Conservation (phyloP, 139 green algal species). For the Chara braunii region DNA sequence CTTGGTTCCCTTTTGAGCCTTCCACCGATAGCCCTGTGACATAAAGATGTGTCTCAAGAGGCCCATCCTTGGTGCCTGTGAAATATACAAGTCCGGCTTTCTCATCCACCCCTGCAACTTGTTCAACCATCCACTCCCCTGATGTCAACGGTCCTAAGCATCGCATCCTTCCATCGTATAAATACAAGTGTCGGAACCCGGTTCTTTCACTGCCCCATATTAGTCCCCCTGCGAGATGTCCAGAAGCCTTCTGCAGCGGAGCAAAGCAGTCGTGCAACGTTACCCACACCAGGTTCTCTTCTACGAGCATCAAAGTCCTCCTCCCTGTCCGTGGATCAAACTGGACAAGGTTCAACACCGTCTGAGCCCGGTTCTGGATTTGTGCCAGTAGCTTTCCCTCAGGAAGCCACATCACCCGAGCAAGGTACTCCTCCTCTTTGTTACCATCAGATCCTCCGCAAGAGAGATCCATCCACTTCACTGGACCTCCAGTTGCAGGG, state of each 20-base stretch:
- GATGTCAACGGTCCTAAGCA: slow-evolving; percentile 24
- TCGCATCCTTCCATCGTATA: slow-evolving; percentile 21
- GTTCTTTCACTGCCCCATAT: slow-evolving; percentile 44
- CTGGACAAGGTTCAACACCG: slow-evolving; percentile 15
- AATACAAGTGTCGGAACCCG: slow-evolving; percentile 46
- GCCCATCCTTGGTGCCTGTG: slow-evolving; percentile 20
- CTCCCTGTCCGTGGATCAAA: slow-evolving; percentile 20
- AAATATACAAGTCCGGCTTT: slow-evolving; percentile 39
- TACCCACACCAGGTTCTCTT: slow-evolving; percentile 37
- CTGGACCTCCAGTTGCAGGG: background rate
- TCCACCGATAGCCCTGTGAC: slow-evolving; percentile 2
- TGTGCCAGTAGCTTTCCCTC: slow-evolving; percentile 29
- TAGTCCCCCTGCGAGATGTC: slow-evolving; percentile 32
- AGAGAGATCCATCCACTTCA: slow-evolving; percentile 38
- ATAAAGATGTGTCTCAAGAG: slow-evolving; percentile 48
- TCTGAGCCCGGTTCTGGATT: slow-evolving; percentile 43
- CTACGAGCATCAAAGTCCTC: slow-evolving; percentile 16
- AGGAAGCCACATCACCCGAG: slow-evolving; percentile 38
- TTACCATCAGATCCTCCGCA: slow-evolving; percentile 16
- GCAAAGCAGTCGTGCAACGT: slow-evolving; percentile 47
- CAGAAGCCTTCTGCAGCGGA: slow-evolving; percentile 16
- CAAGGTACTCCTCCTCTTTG: slow-evolving; percentile 47
- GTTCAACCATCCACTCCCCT: slow-evolving; percentile 46
- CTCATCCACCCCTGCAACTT: slow-evolving; percentile 43
- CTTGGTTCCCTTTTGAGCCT: background rate